These are phyloP conservation scores for Tanacetum coccineum DNA, from an alignment of 129 eudicot genomes.

Conservation along the genomic window DNA sequence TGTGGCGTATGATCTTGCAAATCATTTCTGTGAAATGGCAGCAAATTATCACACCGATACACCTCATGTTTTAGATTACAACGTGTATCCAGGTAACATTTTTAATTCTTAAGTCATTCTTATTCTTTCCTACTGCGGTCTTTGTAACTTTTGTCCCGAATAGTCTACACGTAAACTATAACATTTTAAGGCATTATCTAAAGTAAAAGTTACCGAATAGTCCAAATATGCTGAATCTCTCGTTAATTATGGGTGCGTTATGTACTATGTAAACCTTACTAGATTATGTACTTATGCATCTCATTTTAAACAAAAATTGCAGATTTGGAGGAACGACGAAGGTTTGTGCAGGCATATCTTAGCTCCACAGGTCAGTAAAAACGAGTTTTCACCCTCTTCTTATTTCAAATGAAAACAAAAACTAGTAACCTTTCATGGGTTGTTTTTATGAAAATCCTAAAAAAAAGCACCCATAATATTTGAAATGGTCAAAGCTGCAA, in stretches of 20 bases:
- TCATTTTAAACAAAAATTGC: background rate
- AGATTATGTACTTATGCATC: background rate
- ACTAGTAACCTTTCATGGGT: background rate
- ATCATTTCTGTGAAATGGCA: constrained; percentile 84
- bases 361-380: constrained; percentile 57
- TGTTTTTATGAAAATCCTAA: background rate
- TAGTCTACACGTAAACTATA: background rate
- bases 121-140: too few species aligned
- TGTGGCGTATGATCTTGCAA: constrained; percentile 71
- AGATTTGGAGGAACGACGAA: constrained; percentile 75
- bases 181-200: constrained; percentile 5
- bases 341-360: constrained; percentile 61
- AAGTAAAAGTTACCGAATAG: too few species aligned
- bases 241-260: too few species aligned
- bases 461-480: background rate
- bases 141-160: too few species aligned
- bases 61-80: background rate
- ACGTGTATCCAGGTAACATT: too few species aligned
- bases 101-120: too few species aligned
- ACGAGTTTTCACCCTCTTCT: background rate
- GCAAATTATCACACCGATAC: constrained; percentile 53
- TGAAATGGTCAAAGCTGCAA: constrained; percentile 13
- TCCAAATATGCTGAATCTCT: too few species aligned
- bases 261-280: too few species aligned
- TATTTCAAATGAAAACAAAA: background rate